Evolutionary conservation across 352 stramenopile species (phyloP).

Genomic region (Thraustochytrium striatum): DNA sequence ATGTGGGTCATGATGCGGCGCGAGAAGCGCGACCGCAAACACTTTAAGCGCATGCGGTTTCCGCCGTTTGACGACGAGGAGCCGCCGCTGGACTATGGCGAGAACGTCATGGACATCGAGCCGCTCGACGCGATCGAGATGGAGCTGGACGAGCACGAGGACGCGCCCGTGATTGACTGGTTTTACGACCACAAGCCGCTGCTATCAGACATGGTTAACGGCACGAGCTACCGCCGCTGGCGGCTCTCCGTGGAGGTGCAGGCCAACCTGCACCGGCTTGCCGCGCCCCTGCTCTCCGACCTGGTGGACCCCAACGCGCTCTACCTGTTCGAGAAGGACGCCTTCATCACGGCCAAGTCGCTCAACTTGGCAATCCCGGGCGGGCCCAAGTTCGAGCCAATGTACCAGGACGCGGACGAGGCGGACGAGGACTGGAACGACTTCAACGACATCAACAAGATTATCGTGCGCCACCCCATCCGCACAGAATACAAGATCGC

Average conservation of each 20-base stretch:
- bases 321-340: conserved; percentile 88
- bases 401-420: conserved; percentile 93
- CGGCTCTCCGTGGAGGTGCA: conserved; percentile 93
- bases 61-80: conserved; percentile 99
- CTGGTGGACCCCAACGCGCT: conserved; percentile 93
- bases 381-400: conserved; percentile 97
- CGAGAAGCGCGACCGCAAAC: conserved; percentile 95
- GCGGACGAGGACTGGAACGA: conserved; percentile 99
- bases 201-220: conserved; percentile 90
- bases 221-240: conserved; percentile 94
- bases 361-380: conserved; percentile 98
- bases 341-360: conserved; percentile 99
- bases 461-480: conserved; percentile 98
- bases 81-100: conserved; percentile 87
- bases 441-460: conserved; percentile 99
- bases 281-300: conserved; percentile 91
- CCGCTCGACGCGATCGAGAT: conserved; percentile 80
- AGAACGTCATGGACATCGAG: conserved; percentile 93
- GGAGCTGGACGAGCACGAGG: conserved; percentile 88
- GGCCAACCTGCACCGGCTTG: conserved; percentile 93
- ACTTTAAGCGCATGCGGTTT: conserved; percentile 99
- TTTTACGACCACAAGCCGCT: conserved; percentile 95
- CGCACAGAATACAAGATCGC: conserved; percentile 98
- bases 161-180: conserved; percentile 91
- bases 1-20: conserved; percentile 99